phyloP scores from a whole-genome alignment of 768 basidiomycete species.

The Russula virescens region DNA sequence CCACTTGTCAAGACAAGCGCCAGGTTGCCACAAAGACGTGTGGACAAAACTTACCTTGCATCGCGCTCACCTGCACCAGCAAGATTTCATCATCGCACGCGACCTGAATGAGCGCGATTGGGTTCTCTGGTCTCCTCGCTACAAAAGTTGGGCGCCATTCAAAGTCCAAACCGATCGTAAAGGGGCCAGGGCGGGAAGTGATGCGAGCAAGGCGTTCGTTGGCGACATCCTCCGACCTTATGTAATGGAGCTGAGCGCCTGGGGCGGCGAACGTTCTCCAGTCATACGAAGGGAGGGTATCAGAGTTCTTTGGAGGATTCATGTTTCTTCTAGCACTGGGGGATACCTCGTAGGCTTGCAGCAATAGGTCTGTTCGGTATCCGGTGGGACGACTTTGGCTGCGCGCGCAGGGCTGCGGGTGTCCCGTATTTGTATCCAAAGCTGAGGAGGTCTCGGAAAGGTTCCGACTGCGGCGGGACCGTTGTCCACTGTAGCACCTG shows the following conservation, averaged over 20 bases:
- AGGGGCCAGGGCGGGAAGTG: background rate
- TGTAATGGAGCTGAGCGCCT: constrained; percentile 17
- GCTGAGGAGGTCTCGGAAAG: background rate
- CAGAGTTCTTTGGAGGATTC: background rate
- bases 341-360: background rate
- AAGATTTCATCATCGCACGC: constrained; percentile 50
- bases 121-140: constrained; percentile 54
- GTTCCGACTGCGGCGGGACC: background rate
- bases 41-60: constrained; percentile 37
- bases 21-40: background rate
- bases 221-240: constrained; percentile 13
- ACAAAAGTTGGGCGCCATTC: constrained; percentile 68
- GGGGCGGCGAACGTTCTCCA: constrained; percentile 8
- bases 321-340: background rate
- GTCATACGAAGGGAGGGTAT: background rate
- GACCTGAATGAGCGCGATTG: constrained; percentile 69
- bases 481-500: background rate
- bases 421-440: background rate
- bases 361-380: background rate
- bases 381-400: background rate
- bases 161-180: constrained; percentile 58
- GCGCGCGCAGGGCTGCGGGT: background rate
- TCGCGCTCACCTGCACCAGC: constrained; percentile 60
- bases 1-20: too few species aligned
- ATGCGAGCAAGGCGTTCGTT: constrained; percentile 16